Percentiles rank a stretch among this genome's conserved stretches.
These are phyloP conservation scores for Rhodosorus marinus DNA, from an alignment of 23 red algal species.

Conservation along the genomic window DNA sequence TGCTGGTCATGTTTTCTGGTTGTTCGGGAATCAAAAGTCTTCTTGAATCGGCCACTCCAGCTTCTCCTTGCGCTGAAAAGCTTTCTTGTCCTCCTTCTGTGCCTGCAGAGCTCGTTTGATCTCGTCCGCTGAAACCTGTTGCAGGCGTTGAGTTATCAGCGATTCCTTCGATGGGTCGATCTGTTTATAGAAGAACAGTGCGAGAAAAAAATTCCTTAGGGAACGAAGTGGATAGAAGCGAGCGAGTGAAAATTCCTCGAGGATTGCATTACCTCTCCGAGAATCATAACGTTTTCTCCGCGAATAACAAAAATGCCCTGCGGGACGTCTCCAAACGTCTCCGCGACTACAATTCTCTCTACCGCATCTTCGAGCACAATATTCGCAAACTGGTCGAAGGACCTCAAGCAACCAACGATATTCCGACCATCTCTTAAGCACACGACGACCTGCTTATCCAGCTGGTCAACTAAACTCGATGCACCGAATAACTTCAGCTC, in stretches of 20 bases:
- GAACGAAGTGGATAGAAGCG: too few relatives aligned
- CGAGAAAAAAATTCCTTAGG: too few relatives aligned
- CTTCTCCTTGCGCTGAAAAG: conserved; percentile 2
- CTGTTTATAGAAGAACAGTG: too few relatives aligned
- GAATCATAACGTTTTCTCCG: conserved; percentile 97
- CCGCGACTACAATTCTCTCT: conserved; percentile 61
- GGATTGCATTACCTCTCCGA: conserved; percentile 78
- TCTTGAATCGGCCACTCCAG: conserved; percentile 13
- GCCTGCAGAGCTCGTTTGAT: conserved; percentile 4
- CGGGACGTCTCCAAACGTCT: conserved; percentile 68
- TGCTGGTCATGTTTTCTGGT: too few relatives aligned
- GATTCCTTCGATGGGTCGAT: neutral
- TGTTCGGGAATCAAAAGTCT: too few relatives aligned
- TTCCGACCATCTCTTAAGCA: conserved; percentile 81
- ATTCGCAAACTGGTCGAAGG: conserved; percentile 97
- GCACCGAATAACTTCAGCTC: conserved; percentile 32
- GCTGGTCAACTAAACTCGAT: conserved; percentile 71
- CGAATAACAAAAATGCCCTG: conserved; percentile 77
- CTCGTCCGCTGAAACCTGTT: conserved; percentile 5
- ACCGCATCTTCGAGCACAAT: conserved; percentile 72
- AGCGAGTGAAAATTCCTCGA: too few relatives aligned
- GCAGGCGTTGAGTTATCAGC: neutral
- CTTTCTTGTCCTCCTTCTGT: neutral
- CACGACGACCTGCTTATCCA: conserved; percentile 69
- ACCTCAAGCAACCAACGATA: conserved; percentile 61